These are phyloP conservation scores for Naganishia antarctica DNA, from an alignment of 768 basidiomycete species.

Conservation along the genomic window DNA sequence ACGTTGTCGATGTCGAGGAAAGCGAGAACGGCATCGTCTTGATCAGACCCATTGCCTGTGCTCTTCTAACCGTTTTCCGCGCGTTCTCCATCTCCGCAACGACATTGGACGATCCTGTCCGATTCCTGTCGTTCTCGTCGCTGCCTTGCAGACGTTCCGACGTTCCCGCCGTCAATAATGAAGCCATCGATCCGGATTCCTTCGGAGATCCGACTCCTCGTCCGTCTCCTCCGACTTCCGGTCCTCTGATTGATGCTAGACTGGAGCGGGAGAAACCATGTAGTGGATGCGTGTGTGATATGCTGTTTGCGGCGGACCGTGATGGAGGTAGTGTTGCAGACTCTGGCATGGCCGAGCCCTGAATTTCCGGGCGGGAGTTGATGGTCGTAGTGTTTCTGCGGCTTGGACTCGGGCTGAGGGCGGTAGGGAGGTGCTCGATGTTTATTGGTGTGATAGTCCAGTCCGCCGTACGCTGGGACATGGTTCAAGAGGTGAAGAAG, in stretches of 20 bases:
- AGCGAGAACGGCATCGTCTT: constrained; percentile 14
- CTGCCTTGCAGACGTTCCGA: constrained; percentile 1
- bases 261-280: constrained; percentile 9
- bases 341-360: constrained; percentile 18
- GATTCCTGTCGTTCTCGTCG: not conserved
- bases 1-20: not conserved
- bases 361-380: not conserved
- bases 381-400: not conserved
- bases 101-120: not conserved
- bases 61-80: constrained; percentile 10
- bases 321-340: constrained; percentile 6
- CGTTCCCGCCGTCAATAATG: not conserved
- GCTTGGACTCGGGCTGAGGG: constrained; percentile 1
- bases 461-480: too few species aligned
- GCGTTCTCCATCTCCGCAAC: constrained; percentile 8
- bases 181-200: not conserved
- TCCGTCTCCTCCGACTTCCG: not conserved
- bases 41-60: constrained; percentile 23
- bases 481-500: too few species aligned
- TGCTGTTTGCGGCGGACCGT: constrained; percentile 1
- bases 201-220: not conserved
- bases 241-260: not conserved
- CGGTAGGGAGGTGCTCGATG: constrained; percentile 6
- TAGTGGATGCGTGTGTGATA: not conserved
- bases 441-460: constrained; percentile 9